Conservation (phyloP, 305 asterid genomes). For the Rubia tinctorum region DNA sequence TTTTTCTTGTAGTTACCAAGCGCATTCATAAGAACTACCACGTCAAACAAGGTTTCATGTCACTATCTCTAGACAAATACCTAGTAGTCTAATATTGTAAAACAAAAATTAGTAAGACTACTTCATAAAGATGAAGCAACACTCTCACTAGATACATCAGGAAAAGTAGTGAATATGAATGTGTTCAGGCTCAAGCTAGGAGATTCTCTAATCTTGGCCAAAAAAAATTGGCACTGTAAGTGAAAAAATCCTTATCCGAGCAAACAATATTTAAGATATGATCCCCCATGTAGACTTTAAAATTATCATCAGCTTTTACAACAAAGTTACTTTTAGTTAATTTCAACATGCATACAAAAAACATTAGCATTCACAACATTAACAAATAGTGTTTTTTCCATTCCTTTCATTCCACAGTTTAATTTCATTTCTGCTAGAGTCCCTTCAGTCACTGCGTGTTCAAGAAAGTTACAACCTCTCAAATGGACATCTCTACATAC, state of each 20-base stretch:
- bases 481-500: neutral
- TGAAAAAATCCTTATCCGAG: neutral
- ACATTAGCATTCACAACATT: neutral
- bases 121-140: neutral
- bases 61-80: neutral
- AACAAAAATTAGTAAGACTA: neutral
- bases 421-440: neutral
- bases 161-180: neutral
- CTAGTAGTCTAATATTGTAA: neutral
- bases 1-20: neutral
- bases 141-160: neutral
- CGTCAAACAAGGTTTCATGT: neutral
- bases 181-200: neutral
- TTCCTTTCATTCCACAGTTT: neutral
- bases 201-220: neutral
- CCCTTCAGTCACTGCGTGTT: neutral
- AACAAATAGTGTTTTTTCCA: neutral
- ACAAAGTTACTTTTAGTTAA: neutral
- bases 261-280: neutral
- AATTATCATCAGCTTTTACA: neutral
- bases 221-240: neutral
- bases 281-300: neutral
- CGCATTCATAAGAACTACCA: neutral
- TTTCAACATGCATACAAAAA: neutral
- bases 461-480: neutral